A percentile compares a stretch with the other conserved stretches of the same genome.
Conservation (phyloP, 1,284 basidiomycete species). For the Boletellus deceptivus region DNA sequence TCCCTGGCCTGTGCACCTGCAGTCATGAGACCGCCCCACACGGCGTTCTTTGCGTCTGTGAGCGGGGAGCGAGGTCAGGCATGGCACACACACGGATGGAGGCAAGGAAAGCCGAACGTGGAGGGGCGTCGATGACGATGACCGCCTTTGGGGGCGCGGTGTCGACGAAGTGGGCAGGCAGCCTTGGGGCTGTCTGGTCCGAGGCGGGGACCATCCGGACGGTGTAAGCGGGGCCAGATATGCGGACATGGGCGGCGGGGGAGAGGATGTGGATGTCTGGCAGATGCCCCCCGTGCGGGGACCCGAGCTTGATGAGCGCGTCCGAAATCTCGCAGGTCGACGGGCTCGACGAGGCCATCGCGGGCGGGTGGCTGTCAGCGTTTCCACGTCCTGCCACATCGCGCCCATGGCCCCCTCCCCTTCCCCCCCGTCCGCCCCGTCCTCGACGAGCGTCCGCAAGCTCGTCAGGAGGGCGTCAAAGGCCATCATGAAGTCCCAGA, state of each 20-base stretch:
- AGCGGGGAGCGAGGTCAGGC: conserved; percentile 6
- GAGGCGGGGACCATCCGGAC: conserved; percentile 79
- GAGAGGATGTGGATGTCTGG: conserved; percentile 74
- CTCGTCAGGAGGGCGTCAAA: conserved; percentile 40
- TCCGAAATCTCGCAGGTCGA: conserved; percentile 89
- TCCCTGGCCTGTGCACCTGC: conserved; percentile 73
- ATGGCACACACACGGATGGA: neutral
- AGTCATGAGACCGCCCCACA: conserved; percentile 92
- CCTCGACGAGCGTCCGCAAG: conserved; percentile 28
- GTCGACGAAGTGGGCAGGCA: conserved; percentile 83
- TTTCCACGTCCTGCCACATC: neutral
- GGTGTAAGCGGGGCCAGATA: conserved; percentile 78
- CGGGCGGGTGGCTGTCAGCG: neutral
- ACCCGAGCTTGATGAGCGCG: conserved; percentile 82
- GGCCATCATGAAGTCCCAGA: conserved; percentile 56
- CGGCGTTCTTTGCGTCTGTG: conserved; percentile 76
- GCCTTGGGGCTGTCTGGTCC: conserved; percentile 64
- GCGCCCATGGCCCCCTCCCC: conserved; percentile 12
- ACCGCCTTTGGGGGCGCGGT: conserved; percentile 65
- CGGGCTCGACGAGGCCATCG: conserved; percentile 36
- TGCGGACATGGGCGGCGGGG: conserved; percentile 38
- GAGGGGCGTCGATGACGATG: conserved; percentile 78
- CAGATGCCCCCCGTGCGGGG: conserved; percentile 76
- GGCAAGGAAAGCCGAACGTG: conserved; percentile 45
- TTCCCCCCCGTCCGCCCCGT: conserved; percentile 8